Conservation (phyloP, 106 monocot species). For the Dendrobium officinale region DNA sequence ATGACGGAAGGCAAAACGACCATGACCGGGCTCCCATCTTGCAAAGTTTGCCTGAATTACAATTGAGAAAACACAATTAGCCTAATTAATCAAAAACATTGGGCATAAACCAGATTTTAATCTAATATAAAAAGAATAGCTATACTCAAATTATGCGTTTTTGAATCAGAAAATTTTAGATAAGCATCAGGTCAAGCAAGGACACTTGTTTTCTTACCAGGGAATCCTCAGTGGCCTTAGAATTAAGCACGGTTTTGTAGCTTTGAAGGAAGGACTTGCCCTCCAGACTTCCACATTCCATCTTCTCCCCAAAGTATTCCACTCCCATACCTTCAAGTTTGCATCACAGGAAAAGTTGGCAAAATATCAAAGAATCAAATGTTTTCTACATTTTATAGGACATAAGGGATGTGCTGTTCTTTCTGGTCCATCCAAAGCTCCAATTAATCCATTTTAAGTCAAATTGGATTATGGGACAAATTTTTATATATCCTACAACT, state of each 20-base stretch:
- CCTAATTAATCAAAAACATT: neutral
- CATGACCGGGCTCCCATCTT: conserved; percentile 35
- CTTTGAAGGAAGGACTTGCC: conserved; percentile 23
- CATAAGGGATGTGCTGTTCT: neutral
- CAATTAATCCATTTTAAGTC: neutral
- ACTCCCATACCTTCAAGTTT: conserved; percentile 29
- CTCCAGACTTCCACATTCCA: conserved; percentile 11
- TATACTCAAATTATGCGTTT: too few relatives aligned
- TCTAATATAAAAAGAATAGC: too few relatives aligned
- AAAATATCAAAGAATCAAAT: neutral
- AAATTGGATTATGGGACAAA: too few relatives aligned
- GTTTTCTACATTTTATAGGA: neutral
- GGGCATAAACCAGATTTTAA: too few relatives aligned
- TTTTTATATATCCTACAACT: too few relatives aligned
- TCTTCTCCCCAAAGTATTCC: conserved; percentile 28
- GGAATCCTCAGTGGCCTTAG: conserved; percentile 46
- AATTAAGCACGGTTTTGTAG: conserved; percentile 55
- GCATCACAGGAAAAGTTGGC: neutral
- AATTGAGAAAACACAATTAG: neutral
- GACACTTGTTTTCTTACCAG: conserved; percentile 19
- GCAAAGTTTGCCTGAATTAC: conserved; percentile 50
- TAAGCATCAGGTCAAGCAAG: too few relatives aligned
- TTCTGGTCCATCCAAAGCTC: neutral
- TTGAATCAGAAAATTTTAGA: too few relatives aligned
- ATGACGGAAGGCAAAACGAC: too few relatives aligned